Conservation (phyloP, 805 yeast species). For the Nakazawaea wickerhamii region DNA sequence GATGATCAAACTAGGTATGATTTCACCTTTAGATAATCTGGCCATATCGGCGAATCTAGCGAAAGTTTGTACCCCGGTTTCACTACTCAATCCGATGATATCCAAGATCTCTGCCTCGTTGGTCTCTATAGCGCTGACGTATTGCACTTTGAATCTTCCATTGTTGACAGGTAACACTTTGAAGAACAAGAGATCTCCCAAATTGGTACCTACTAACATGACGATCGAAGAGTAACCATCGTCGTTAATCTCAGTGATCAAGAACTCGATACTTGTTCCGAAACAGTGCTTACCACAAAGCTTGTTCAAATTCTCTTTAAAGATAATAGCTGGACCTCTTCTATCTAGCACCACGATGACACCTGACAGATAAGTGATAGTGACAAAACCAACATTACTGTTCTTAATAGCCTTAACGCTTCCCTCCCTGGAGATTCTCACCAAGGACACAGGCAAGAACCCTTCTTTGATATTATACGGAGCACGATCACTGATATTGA, state of each 20-base stretch:
- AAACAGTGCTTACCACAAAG: conserved; percentile 20
- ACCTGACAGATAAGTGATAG: conserved; percentile 75
- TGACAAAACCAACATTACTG: conserved; percentile 80
- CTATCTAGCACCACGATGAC: conserved; percentile 68
- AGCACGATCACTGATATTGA: conserved; percentile 51
- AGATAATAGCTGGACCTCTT: conserved; percentile 56
- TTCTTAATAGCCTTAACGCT: conserved; percentile 56
- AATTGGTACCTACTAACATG: conserved; percentile 69
- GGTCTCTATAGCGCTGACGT: conserved; percentile 41
- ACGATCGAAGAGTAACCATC: conserved; percentile 71
- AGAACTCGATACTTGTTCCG: conserved; percentile 64
- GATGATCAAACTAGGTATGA: conserved; percentile 57
- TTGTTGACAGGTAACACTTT: conserved; percentile 56
- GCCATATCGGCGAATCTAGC: conserved; percentile 58
- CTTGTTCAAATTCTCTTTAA: conserved; percentile 24
- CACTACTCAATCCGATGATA: conserved; percentile 53
- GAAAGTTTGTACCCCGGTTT: conserved; percentile 56
- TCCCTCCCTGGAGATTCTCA: conserved; percentile 35
- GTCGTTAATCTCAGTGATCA: conserved; percentile 61
- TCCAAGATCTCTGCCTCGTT: conserved; percentile 48
- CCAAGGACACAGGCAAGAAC: conserved; percentile 51
- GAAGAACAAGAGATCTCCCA: conserved; percentile 64
- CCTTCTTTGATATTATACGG: conserved; percentile 50
- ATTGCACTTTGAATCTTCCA: conserved; percentile 57
- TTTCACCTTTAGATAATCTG: conserved; percentile 54